Base-by-base conservation (phyloP, 495 filamentous ascomycete species). In the Bacidia gigantensis region DNA sequence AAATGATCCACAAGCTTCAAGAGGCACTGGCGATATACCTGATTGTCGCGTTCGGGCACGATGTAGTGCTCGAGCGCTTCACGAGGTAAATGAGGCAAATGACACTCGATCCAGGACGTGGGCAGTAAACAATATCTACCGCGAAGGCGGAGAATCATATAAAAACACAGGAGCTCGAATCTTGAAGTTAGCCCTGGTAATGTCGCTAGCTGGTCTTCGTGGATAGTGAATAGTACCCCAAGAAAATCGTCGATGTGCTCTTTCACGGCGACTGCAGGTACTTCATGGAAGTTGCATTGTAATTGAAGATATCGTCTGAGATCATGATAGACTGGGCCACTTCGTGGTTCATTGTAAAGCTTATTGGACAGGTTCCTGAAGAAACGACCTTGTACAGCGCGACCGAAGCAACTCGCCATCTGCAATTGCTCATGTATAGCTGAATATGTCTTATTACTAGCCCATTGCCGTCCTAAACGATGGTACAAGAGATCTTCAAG, bases 401-500 rank as follows among this genome's bases (percentile, higher is more conserved):
- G 29, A 58, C 56, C 56, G 23, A 58, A 44, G 1, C 10, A 25
- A 0, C 11, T 20, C 24, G 56, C 52, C n/a, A 56, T 14, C 12
- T 58, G 56, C 24, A 52, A 25, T 42, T 58, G 49, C 29, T 55
- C 56, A 1, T 55, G 23, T 10, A 55, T 24, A 11, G 53, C 39
- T 11, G 56, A 41, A 3, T 51, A 40, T 9, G n/a, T 48, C 10
- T 22, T 42, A 35, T 42, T 52, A 14, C 35, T 7, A 11, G 7
- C 21, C 56, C 56, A 58, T 22, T 64, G 57, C 0, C 17, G 23
- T 3, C 20, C 18, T 18, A 65, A 52, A 20, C 60, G 51, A 45
- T 59, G 53, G 23, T 55, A 62, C 5, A 64, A 45, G 11, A 61
- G 41, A 1, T 53, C 54, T 49, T 64, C 62, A 2, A 65, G 42